phyloP scores from a whole-genome alignment of 202 grass and related monocot genomes.

The Hordeum pubiflorum region DNA sequence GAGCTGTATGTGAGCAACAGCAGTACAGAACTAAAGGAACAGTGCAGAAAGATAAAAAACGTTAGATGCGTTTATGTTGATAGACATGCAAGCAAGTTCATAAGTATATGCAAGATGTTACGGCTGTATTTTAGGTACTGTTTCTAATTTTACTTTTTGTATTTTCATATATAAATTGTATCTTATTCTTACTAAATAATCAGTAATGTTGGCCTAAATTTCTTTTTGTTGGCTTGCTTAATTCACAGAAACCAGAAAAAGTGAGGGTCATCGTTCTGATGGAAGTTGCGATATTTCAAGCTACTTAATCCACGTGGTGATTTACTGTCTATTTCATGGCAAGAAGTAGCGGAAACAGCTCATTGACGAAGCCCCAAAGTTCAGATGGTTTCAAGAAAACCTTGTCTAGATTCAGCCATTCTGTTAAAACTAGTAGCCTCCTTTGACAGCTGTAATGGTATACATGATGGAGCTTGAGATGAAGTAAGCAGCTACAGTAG shows the following conservation, averaged over 20 bases:
- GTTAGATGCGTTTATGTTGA: slow-evolving; percentile 13
- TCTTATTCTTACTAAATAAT: neutral
- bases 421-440: no score
- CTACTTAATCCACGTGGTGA: no score
- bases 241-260: neutral
- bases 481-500: no score
- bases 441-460: no score
- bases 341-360: neutral
- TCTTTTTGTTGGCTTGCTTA: neutral
- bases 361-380: no score
- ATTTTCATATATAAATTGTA: neutral
- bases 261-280: neutral
- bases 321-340: no score
- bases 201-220: neutral
- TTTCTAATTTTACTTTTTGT: neutral
- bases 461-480: no score
- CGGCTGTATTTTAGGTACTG: slow-evolving; percentile 11
- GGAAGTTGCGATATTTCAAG: neutral
- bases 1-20: slow-evolving; percentile 13
- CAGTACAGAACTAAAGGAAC: slow-evolving; percentile 1
- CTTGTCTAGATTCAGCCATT: no score
- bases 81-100: slow-evolving; percentile 2
- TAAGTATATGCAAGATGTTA: slow-evolving; percentile 12
- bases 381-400: no score
- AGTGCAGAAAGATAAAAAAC: slow-evolving; percentile 12